A percentile compares a stretch with the other conserved stretches of the same genome.
These are phyloP conservation scores for Paramecium sonneborni DNA, from an alignment of 73 alveolate genomes.

Conservation along the genomic window DNA sequence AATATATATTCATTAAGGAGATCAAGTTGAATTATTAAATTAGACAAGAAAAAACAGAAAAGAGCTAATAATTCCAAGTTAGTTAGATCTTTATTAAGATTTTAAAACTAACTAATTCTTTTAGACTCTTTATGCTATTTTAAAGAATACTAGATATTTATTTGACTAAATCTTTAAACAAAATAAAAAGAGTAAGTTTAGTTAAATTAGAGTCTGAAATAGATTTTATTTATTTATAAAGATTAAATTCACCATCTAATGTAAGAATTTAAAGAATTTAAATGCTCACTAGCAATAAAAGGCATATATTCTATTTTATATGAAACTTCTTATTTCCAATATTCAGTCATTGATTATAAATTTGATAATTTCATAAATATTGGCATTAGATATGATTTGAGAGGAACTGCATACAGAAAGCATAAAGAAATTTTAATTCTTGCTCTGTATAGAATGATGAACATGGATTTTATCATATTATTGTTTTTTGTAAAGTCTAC, in stretches of 20 bases:
- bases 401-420: background rate
- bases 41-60: background rate
- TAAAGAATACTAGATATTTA: background rate
- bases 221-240: background rate
- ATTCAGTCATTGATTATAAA: background rate
- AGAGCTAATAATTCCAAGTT: background rate
- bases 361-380: conserved; percentile 29
- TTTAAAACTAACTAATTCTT: background rate
- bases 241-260: background rate
- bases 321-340: background rate
- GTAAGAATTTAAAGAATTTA: background rate
- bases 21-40: background rate
- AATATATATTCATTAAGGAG: background rate
- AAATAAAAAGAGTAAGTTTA: background rate
- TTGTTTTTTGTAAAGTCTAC: background rate
- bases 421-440: background rate
- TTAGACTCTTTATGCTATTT: background rate
- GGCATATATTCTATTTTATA: background rate
- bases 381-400: conserved; percentile 17
- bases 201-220: background rate
- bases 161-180: background rate
- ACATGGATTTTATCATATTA: background rate
- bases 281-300: conserved; percentile 12
- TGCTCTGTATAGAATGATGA: background rate
- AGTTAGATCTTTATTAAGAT: background rate